phyloP scores from a whole-genome alignment of 495 filamentous ascomycete genomes.

The Tetracladium marchalianum region DNA sequence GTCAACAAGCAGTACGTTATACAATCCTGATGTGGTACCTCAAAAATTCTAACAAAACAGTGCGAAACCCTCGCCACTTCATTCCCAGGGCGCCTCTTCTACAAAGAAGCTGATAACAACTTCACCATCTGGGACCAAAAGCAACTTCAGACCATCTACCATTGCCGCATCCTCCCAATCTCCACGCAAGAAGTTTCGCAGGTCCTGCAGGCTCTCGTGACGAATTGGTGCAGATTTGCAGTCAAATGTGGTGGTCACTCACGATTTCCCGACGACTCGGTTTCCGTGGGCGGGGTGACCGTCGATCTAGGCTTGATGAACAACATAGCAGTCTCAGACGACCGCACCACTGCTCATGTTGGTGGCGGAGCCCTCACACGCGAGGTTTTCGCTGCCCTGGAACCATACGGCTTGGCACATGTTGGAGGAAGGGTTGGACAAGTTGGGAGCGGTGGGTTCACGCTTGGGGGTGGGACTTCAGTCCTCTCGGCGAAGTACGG shows the following conservation, averaged over 20 bases:
- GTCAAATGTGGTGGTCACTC: conserved; percentile 38
- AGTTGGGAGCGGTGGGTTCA: no score
- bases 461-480: no score
- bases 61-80: no score
- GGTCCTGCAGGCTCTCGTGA: conserved; percentile 6
- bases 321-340: background rate
- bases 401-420: conserved; percentile 1
- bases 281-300: conserved; percentile 29
- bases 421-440: conserved; percentile 10
- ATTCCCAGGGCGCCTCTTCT: no score
- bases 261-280: conserved; percentile 29
- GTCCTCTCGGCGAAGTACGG: no score
- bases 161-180: conserved; percentile 26
- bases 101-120: no score
- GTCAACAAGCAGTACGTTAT: no score
- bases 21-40: no score
- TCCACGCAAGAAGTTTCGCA: conserved; percentile 20
- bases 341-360: conserved; percentile 4
- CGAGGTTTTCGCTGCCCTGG: conserved; percentile 1
- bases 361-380: conserved; percentile 2
- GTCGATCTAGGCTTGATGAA: conserved; percentile 23
- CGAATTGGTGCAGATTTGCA: conserved; percentile 22
- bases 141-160: no score
- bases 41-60: no score
- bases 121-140: no score